Conservation (phyloP, 768 basidiomycete species). For the Melanogaster broomeanus region DNA sequence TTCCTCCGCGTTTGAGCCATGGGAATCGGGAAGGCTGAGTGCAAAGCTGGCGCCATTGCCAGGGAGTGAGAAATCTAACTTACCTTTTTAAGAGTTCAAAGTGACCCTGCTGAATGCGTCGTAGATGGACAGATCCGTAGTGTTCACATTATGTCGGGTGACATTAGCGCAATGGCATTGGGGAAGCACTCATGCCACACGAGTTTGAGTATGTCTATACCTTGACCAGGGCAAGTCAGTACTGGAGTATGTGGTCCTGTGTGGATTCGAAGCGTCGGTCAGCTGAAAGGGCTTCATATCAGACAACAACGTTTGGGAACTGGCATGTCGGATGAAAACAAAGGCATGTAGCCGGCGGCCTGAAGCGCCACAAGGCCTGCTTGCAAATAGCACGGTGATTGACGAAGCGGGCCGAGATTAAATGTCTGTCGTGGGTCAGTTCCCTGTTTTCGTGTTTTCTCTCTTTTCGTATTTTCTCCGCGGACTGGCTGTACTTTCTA, state of each 20-base stretch:
- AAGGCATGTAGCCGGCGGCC: neutral
- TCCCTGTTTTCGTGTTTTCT: too few relatives aligned
- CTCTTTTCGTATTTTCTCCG: neutral
- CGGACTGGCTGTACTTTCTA: neutral
- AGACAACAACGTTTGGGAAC: neutral
- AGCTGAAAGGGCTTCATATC: neutral
- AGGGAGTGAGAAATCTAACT: too few relatives aligned
- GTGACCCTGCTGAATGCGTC: too few relatives aligned
- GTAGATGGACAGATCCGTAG: too few relatives aligned
- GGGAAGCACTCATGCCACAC: too few relatives aligned
- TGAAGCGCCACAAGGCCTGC: neutral
- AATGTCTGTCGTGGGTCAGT: neutral
- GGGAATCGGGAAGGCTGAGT: too few relatives aligned
- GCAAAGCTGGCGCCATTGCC: too few relatives aligned
- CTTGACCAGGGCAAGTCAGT: neutral
- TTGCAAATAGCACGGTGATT: neutral
- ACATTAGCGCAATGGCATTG: too few relatives aligned
- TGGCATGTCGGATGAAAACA: neutral
- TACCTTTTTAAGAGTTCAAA: too few relatives aligned
- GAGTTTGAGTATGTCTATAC: neutral
- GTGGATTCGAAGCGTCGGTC: neutral
- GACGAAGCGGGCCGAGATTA: conserved; percentile 1
- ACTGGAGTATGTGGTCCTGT: neutral
- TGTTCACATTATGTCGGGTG: too few relatives aligned
- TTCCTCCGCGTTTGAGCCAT: too few relatives aligned